Base-by-base conservation (phyloP, 1,284 basidiomycete species). In the Takashimella tepidaria region DNA sequence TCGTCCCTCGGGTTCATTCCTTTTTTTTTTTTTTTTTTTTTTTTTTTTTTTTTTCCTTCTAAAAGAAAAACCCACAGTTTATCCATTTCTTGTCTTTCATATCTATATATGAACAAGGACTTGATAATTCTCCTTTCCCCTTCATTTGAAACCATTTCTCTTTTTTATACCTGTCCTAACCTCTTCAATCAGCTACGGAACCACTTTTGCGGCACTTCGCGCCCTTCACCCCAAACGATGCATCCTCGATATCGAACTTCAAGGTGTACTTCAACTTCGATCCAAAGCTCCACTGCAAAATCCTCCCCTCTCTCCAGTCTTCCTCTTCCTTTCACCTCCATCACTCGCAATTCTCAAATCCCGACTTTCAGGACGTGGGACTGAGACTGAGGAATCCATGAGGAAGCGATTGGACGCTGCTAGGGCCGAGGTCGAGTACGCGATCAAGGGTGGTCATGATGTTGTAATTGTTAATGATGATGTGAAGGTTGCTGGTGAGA, bases 161-260 rank as follows among this genome's bases (percentile, higher is more conserved):
- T 51, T 31, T 22, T 26, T 51, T 21, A 41, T 45, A 49, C 12
- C 46, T 12, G 21, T 21, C 41, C 53, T 48, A n/a, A 55, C 46
- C 19, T 23, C 25, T 16, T 3, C 10, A n/a, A n/a, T n/a, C 49
- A 78, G 76, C 61, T 82, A 98, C 72, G 96, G 95, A 23, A 98
- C 95, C 3, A 91, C 87, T 54, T 86, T 87, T 59, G 82, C 84
- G 59, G 86, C 82, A 6, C 78, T 84, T 20, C 70, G 77, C 53
- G 80, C 78, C 50, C 80, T 83, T 26, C 55, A 70, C 37, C 87
- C 86, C 37, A 80, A 72, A 51, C 77, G 91, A 13, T 98, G 95
- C 71, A 85, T 99, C 51, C 82, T 99, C 44, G 95, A 99, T 73
- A 98, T 99, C 61, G 95, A 99, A 70, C 86, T 91, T 12, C 92